Evolutionary conservation across 805 yeast species (phyloP), one percentile per base, ranked within the genome.

Genomic region (Metschnikowia lochheadii): DNA sequence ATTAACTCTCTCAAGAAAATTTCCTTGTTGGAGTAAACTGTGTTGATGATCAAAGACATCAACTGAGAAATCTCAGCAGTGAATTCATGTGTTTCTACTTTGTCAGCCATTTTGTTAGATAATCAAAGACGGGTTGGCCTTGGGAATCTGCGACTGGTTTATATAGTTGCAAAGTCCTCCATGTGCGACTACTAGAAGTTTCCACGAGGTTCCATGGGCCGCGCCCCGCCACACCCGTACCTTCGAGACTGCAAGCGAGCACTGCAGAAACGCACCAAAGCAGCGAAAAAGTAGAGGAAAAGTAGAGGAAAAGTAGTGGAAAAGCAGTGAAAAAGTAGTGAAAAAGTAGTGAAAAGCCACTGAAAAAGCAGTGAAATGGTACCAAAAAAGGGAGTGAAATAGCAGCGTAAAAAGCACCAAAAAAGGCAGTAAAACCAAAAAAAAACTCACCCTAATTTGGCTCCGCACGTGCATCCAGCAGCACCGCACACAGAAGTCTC

Each of bases 61-160:
- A 94, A 83, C 96, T 94, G 99, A 86, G 98, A 89, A 77, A 94
- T 94, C 90, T 94, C 99, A 83, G 99, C 99, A 77, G 95, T 97
- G 78, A 94, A 94, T 81, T 92, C 98, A 72, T 82, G 89, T 53
- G 95, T 85, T 81, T 87, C 95, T 68, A 83, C 71, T 64, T 74
- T 73, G 48, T 78, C 73, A 61, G 83, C 69, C 84, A 80, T 81
- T 42, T 54, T 52, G 42, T 46, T 44, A 18, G 33, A 33, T 18
- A 38, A 10, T 21, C 33, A 31, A 26, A 45, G 32, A 29, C 32
- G 3, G 3, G 8, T 8, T 38, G 13, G 6, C 17, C 35, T 13
- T 2, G 17, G 48, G 36, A 29, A 37, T 21, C 29, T 31, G 36
- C 40, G 39, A 29, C 48, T 18, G 42, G 17, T 36, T 46, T 53